These are phyloP conservation scores for Scheffersomyces amazonensis DNA, from an alignment of 805 yeast species.

Conservation along the genomic window DNA sequence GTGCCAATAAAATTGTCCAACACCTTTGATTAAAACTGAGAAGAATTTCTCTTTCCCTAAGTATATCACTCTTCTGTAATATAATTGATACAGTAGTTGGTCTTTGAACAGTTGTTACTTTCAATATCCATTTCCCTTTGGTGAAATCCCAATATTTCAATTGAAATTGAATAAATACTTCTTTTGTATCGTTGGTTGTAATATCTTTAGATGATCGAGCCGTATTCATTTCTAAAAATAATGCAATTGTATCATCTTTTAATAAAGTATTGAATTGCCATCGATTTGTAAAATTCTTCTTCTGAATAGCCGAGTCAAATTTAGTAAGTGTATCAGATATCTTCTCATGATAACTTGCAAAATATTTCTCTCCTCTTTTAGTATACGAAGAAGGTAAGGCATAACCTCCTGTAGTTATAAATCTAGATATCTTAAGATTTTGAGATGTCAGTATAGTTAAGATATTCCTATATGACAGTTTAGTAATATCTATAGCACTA, in stretches of 20 bases:
- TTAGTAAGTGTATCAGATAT: slow-evolving; percentile 30
- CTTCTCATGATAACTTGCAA: slow-evolving; percentile 20
- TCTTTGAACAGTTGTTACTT: slow-evolving; percentile 28
- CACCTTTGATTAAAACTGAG: slow-evolving; percentile 30
- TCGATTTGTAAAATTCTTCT: slow-evolving; percentile 34
- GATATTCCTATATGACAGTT: slow-evolving; percentile 2
- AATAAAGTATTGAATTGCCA: slow-evolving; percentile 30
- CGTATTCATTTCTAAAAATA: slow-evolving; percentile 33
- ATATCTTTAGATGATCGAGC: slow-evolving; percentile 17
- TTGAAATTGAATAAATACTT: slow-evolving; percentile 31
- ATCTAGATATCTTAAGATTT: slow-evolving; percentile 27
- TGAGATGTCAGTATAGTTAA: slow-evolving; percentile 29
- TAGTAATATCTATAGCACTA: slow-evolving; percentile 1
- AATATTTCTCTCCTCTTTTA: slow-evolving; percentile 12
- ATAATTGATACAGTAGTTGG: slow-evolving; percentile 24
- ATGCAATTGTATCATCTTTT: slow-evolving; percentile 19
- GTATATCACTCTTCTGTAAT: slow-evolving; percentile 13
- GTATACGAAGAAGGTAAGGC: slow-evolving; percentile 33
- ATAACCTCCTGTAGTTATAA: slow-evolving; percentile 27
- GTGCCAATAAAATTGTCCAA: slow-evolving; percentile 27
- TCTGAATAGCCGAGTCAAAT: slow-evolving; percentile 30
- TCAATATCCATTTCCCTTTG: slow-evolving; percentile 17
- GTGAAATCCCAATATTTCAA: slow-evolving; percentile 24
- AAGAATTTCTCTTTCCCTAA: slow-evolving; percentile 23
- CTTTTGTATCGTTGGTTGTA: slow-evolving; percentile 13